phyloP scores from a whole-genome alignment of 331 rosid species.

The Dryas integrifolia region DNA sequence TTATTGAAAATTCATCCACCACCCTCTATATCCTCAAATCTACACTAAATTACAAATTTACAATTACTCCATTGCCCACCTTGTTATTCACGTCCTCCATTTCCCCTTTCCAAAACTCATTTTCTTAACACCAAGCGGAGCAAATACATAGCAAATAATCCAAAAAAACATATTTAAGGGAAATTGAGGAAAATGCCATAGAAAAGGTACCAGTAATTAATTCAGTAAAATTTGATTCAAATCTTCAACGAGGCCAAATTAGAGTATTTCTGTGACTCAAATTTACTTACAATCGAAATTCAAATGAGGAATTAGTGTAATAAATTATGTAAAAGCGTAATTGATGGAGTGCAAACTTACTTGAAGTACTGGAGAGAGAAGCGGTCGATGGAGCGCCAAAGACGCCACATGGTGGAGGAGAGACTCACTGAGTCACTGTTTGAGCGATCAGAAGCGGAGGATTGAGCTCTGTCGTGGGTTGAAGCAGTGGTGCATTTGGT shows the following conservation, averaged over 20 bases:
- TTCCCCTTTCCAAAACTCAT: background rate
- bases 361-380: slow-evolving; percentile 73
- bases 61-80: background rate
- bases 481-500: too few species aligned
- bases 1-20: background rate
- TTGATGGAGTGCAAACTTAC: slow-evolving; percentile 24
- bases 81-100: background rate
- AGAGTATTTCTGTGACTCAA: background rate
- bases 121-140: too few species aligned
- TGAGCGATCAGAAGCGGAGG: slow-evolving; percentile 5
- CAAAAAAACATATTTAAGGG: background rate
- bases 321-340: background rate
- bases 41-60: background rate
- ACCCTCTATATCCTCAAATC: background rate
- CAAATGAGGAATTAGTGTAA: background rate
- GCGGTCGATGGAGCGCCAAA: slow-evolving; percentile 85
- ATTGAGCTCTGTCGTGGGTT: background rate
- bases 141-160: too few species aligned
- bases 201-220: background rate
- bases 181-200: background rate
- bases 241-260: background rate
- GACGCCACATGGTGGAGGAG: slow-evolving; percentile 46
- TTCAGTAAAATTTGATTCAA: background rate
- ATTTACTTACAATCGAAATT: background rate
- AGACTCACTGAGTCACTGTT: background rate